Evolutionary conservation across 1,284 basidiomycete genomes (phyloP).

Genomic region (Tylopilus orsonianus): DNA sequence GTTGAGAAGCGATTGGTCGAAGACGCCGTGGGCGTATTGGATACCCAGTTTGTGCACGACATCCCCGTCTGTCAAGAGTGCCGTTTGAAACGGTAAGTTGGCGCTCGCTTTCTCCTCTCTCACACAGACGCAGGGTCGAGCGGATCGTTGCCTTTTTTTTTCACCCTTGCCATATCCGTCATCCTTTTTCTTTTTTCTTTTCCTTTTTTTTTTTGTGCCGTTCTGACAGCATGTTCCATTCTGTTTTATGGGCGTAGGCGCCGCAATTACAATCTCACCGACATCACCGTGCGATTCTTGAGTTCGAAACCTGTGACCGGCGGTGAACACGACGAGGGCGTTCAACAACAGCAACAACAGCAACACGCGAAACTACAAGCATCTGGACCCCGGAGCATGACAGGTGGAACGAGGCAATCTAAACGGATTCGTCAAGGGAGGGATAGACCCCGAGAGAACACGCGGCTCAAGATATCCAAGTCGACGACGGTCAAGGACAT

Average conservation of each 20-base stretch:
- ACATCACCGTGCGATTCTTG: conserved; percentile 48
- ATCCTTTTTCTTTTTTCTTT: conserved; percentile 5
- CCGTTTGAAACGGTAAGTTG: conserved; percentile 54
- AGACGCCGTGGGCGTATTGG: conserved; percentile 31
- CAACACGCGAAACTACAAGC: conserved; percentile 25
- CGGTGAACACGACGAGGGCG: conserved; percentile 27
- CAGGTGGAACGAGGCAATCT: conserved; percentile 53
- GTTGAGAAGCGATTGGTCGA: conserved; percentile 43
- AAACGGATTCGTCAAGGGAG: conserved; percentile 61
- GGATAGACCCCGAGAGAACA: conserved; percentile 45
- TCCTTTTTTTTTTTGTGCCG: conserved; percentile 7
- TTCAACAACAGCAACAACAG: background rate
- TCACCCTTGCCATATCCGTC: conserved; percentile 5
- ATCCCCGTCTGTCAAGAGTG: conserved; percentile 61
- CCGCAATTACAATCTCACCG: conserved; percentile 49
- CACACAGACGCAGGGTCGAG: conserved; percentile 10
- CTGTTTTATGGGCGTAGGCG: conserved; percentile 36
- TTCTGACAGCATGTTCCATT: conserved; percentile 19
- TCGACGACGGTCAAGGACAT: conserved; percentile 72
- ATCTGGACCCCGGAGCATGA: conserved; percentile 22
- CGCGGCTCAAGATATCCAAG: conserved; percentile 57
- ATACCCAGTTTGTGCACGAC: conserved; percentile 43
- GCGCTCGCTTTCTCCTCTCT: too few species aligned
- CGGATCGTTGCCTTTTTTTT: conserved; percentile 1
- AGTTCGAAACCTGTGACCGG: conserved; percentile 24